Conservation (phyloP, 148 eudicot genomes). For the Suaeda aralocaspica region DNA sequence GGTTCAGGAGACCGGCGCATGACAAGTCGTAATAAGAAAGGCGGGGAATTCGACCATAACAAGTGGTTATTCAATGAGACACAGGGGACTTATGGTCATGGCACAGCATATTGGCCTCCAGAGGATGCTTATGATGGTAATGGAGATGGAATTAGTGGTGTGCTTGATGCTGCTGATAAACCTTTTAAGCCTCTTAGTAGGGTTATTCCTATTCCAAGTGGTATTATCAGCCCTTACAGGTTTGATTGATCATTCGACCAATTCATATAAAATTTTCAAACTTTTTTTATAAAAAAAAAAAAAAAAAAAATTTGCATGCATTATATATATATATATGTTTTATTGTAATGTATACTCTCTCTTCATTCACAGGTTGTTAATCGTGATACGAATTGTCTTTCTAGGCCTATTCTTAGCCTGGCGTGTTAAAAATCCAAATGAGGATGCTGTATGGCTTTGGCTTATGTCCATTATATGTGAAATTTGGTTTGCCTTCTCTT, state of each 20-base stretch:
- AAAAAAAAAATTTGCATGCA: no score
- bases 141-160: conserved; percentile 34
- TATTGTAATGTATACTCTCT: no score
- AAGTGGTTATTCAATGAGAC: conserved; percentile 82
- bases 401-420: conserved; percentile 56
- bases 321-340: no score
- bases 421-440: conserved; percentile 67
- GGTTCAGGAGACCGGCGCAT: conserved; percentile 27
- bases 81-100: conserved; percentile 70
- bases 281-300: no score
- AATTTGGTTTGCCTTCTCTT: conserved; percentile 79
- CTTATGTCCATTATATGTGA: conserved; percentile 71
- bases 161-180: conserved; percentile 49
- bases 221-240: conserved; percentile 86
- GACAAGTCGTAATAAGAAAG: conserved; percentile 55
- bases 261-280: no score
- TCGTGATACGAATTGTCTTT: conserved; percentile 42
- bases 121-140: conserved; percentile 50
- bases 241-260: not conserved
- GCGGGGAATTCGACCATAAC: conserved; percentile 76
- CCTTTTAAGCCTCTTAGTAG: conserved; percentile 80
- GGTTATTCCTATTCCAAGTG: conserved; percentile 42
- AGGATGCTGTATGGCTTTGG: conserved; percentile 86
- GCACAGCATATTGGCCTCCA: conserved; percentile 76
- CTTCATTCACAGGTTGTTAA: conserved; percentile 37